Evolutionary conservation across 2,329 filamentous ascomycete genomes (phyloP), one percentile per base, ranked within the genome.

Genomic region (Septoria linicola): DNA sequence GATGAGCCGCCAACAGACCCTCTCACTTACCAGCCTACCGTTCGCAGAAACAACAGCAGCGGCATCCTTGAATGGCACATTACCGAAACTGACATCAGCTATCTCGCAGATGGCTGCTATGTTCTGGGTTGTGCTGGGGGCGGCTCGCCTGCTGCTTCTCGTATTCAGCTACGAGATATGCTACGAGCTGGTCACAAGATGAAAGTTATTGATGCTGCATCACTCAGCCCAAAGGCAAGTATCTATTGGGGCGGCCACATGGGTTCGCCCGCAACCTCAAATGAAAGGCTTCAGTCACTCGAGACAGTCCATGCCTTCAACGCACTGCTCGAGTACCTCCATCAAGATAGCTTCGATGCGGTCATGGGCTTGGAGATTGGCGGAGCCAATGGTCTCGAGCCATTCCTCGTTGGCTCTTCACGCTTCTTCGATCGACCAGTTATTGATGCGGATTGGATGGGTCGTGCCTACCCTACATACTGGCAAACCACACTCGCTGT

Each of bases 351-450:
- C 1, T 75, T 79, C 17, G 78, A 81, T 16, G 79, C 80, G 31
- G 78, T 85, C 54, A 80, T 86, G 54, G 76, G 80, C 1, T 66
- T 85, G 8, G 83, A 87, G 60, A 83, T 87, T 47, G 84, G 84
- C n/a, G 83, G 84, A 5, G 77, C 76, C 3, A 87, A 87, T 56
- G 82, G 83, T 0, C 70, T 85, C 7, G 76, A 81, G 56, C 76
- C 78, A 7, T 70, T 84, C 67, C 72, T 82, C 3, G 66, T 83
- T 3, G 80, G 80, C 4, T 77, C 78, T 0, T 77, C 75, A 45
- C 69, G 70, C 1, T 75, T 78, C 54, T 77, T 82, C 65, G 56
- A 74, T 52, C 31, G 67, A 39, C 70, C 73, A 7, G 68, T 71
- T 5, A 65, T 76, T 11, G 73, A 76, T 51, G 73, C 66, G 2